phyloP scores from a whole-genome alignment of 1,139 yeast species.

The Candida albicans region DNA sequence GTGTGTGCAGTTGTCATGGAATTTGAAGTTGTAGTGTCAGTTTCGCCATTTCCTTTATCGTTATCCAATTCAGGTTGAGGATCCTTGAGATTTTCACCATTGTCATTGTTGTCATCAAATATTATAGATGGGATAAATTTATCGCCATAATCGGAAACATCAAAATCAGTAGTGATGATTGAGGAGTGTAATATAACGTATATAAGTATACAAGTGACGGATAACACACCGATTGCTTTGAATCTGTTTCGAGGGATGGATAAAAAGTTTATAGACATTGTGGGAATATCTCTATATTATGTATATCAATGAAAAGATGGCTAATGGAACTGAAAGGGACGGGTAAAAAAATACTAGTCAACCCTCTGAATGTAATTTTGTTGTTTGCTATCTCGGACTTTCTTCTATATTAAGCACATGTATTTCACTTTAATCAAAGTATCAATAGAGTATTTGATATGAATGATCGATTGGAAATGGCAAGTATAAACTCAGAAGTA shows the following conservation, averaged over 20 bases:
- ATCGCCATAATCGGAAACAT: background rate
- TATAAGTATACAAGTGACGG: background rate
- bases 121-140: background rate
- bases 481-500: no score
- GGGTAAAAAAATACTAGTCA: no score
- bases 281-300: no score
- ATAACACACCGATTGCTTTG: slow-evolving; percentile 4
- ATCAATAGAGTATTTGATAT: no score
- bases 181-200: background rate
- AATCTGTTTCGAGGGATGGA: slow-evolving; percentile 8
- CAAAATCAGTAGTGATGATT: background rate
- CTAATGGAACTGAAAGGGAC: no score
- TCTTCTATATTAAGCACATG: no score
- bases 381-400: no score
- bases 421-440: no score
- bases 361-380: no score
- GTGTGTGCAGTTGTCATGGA: slow-evolving; percentile 15
- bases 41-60: background rate
- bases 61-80: background rate
- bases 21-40: background rate
- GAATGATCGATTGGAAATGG: no score
- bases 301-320: no score
- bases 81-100: background rate
- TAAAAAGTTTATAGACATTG: background rate
- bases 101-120: slow-evolving; percentile 2